Base-by-base conservation (phyloP, 106 monocot genomes). In the Xerophyta viscosa region DNA sequence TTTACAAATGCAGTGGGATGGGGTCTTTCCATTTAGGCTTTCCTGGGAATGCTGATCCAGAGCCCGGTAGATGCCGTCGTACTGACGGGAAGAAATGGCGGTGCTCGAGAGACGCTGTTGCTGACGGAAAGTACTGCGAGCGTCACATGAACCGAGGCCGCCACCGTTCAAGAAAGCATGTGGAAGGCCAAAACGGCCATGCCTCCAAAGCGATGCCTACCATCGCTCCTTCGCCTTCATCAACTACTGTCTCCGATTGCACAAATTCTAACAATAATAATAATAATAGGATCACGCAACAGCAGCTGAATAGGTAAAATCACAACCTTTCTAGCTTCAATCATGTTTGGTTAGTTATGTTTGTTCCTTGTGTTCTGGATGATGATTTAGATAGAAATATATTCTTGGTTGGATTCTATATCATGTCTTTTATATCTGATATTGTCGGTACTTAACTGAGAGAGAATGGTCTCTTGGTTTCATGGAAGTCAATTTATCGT, bases 81-180 rank as follows among this genome's bases (percentile, higher is more conserved):
- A 89, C 96, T 2, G 96, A 96, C 60, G 96, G 89, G 22, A 89
- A 96, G 73, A 96, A 96, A 77, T 96, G 96, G 96, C 81, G 89
- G 64, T 96, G 96, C 73, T 89, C 96, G 3, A 88, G 85, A 67
- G 89, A 96, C 58, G 89, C 85, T 27, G 81, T 96, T 63, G 75
- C 73, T 12, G 96, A 96, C 44, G 85, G 89, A 48, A 96, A 96
- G 64, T 89, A 96, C 68, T 89, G 96, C 27, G 88, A 96, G 59
- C 81, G 89, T 42, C 89, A 89, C 68, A 71, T 96, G 66, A 96
- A 96, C 71, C 66, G 96, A 3, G 96, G 88, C 76, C 89, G 96
- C 73, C 89, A 96, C 56, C 96, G 89, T 96, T 89, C 88, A 89
- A 96, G 89, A 96, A 96, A 96, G 96, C 96, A 76, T 89, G 96